Base-by-base conservation (phyloP, 176 grass and related monocot species). In the Tuctoria greenei region DNA sequence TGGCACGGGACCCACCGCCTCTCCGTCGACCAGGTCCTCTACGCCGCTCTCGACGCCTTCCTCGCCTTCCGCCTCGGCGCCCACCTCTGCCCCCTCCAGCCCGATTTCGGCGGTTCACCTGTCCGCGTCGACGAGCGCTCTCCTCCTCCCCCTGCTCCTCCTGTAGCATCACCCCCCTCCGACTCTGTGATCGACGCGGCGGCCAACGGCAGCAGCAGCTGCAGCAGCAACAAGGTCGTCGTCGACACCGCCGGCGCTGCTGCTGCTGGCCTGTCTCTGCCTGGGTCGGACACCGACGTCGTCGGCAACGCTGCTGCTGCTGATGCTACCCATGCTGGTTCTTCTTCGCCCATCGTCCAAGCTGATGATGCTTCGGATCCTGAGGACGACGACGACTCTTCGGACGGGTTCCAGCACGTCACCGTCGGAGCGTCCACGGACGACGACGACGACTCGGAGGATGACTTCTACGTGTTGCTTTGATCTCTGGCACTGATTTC, bases 11-110 rank as follows among this genome's bases (percentile, higher is more conserved):
- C 13, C 5, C 37, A n/a, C n/a, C n/a, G 43, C 38, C 88, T 90
- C 36, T 70, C 64, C 8, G 0, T 16, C 0, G 56, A 66, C 18
- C 79, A 90, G 74, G 80, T 87, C 20, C 28, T 66, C 63, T 83
- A 87, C 72, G 79, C 75, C n/a, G 62, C 40, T 72, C 10, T 87
- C 41, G 75, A 87, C 61, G 84, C 75, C 70, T 83, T 80, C 83
- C 44, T 83, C 69, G 70, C 88, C 40, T 87, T 75, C 72, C 44
- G 72, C 70, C 64, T 87, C 58, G 88, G 69, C 38, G 6, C 78
- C 66, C 17, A 10, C 18, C 66, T 87, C 66, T 75, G 37, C 84
- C 39, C 46, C 57, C n/a, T n/a, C n/a, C n/a, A n/a, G n/a, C n/a
- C n/a, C n/a, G n/a, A n/a, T n/a, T n/a, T n/a, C n/a, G 46, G 4